A percentile compares a stretch with the other conserved stretches of the same genome.
Evolutionary conservation across 1,284 basidiomycete species (phyloP).

Genomic region (Fomes fomentarius): DNA sequence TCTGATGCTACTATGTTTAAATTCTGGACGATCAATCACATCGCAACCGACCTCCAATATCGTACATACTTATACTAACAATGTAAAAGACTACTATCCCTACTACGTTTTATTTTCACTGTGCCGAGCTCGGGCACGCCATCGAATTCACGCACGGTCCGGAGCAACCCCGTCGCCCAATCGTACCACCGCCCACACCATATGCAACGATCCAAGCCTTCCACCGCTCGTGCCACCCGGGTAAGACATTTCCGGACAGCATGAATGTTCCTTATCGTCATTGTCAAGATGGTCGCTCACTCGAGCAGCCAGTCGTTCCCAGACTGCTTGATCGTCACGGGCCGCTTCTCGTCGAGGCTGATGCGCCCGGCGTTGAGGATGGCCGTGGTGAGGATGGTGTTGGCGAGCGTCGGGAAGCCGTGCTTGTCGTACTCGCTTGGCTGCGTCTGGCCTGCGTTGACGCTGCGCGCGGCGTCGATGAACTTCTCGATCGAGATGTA

Average conservation of each 20-base stretch:
- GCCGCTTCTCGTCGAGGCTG: slow-evolving; percentile 85
- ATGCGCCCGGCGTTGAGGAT: slow-evolving; percentile 90
- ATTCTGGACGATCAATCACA: neutral
- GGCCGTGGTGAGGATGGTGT: slow-evolving; percentile 89
- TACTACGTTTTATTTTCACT: neutral
- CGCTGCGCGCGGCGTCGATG: slow-evolving; percentile 76
- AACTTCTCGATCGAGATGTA: slow-evolving; percentile 93
- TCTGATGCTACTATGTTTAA: neutral
- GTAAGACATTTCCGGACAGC: neutral
- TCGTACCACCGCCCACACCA: neutral
- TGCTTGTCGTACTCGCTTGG: slow-evolving; percentile 77
- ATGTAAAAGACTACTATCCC: neutral
- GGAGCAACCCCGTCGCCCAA: neutral
- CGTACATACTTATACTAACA: neutral
- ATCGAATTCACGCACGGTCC: neutral
- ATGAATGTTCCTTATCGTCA: neutral
- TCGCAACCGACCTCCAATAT: no score
- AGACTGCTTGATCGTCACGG: slow-evolving; percentile 73
- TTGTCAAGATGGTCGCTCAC: slow-evolving; percentile 35
- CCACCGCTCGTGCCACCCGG: neutral
- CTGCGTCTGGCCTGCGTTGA: slow-evolving; percentile 71
- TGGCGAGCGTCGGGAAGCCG: slow-evolving; percentile 85
- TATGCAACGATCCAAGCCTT: neutral
- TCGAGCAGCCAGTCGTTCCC: slow-evolving; percentile 73
- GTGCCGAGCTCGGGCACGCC: neutral